Base-by-base conservation (phyloP, 2,329 filamentous ascomycete genomes). In the Clarireedia monteithiana region DNA sequence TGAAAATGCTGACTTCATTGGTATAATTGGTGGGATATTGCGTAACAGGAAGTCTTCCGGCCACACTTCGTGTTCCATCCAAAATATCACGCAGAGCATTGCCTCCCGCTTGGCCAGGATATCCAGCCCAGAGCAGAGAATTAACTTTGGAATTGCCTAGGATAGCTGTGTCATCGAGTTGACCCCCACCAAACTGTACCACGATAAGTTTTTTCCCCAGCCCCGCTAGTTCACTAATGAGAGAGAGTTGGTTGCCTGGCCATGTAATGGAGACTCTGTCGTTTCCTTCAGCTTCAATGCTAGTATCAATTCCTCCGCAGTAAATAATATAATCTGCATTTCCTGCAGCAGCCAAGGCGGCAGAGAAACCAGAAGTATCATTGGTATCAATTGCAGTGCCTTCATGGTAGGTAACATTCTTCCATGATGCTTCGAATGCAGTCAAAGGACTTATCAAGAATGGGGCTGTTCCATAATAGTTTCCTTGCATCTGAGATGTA, bases 81-180 rank as follows among this genome's bases (percentile, higher is more conserved):
- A 84, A 62, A 53, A 83, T 71, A 56, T 82, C 73, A 49, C 82
- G 68, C 10, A 84, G 64, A 0, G 81, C 82, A 7, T 69, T 67
- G 2, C 82, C 82, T 14, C 82, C 82, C 39, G 77, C 76, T 66
- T 84, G 81, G 1, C 82, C 81, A 0, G 82, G 81, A 56, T 81
- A 84, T 0, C 80, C 79, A 0, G 72, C 78, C 81, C 81, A 84
- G 0, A 84, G 61, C 0, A 84, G 64, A 0, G 77, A 73, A 27
- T 72, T 74, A 55, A 84, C 73, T 54, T 76, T 76, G 1, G 68
- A 60, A 53, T 79, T 76, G 4, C 66, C 67, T 5, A 77, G 64
- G 3, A 84, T 64, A 3, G 78, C 72, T 0, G 81, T 20, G 83
- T 59, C 62, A 77, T 73, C 10, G 71, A 73, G 5, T 42, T 42